Evolutionary conservation across 1,284 basidiomycete genomes (phyloP), one percentile per base, ranked within the genome.

Genomic region (Apiotrichum laibachii): DNA sequence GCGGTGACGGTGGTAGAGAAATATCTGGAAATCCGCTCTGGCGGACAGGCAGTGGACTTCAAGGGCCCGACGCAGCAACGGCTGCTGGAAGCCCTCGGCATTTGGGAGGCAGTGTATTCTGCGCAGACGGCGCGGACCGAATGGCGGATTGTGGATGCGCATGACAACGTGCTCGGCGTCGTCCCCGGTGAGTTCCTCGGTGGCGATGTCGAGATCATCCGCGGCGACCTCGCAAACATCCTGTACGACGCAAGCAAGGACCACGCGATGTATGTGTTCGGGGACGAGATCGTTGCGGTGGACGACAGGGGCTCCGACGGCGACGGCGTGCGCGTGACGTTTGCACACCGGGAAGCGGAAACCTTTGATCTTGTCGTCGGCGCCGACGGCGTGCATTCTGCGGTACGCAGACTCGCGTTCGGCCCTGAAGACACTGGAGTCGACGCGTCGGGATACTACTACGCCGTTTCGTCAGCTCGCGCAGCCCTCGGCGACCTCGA

Each of bases 181-280:
- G 68, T 79, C 49, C 73, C 75, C 39, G 79, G 80, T 58, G 65
- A 77, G 44, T 73, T 80, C 68, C 70, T 75, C 45, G 65, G 40
- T 33, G 72, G 67, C 45, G 16, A 55, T 18, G 35, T 55, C 16
- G 53, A 55, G 39, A 65, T 80, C 54, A 66, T 76, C 46, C 71
- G 79, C 40, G 77, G 80, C 62, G 69, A 81, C 58, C 74, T 81
- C 37, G 79, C 80, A 55, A 78, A 81, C 58, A 77, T 55, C 78
- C 2, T 70, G 71, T 19, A 65, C 67, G 19, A 62, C 63, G 34
- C 67, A 68, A 51, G 35, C n/a, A 73, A 73, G 18, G 70, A 77
- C 43, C 45, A 60, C 11, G 74, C 75, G 42, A 62, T 67, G 45
- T 55, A 72, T 61, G 67, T 74, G 43, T 73, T 73, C 44, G 70